Base-by-base conservation (phyloP, 2,329 filamentous ascomycete species). In the Diplocarpon mali region DNA sequence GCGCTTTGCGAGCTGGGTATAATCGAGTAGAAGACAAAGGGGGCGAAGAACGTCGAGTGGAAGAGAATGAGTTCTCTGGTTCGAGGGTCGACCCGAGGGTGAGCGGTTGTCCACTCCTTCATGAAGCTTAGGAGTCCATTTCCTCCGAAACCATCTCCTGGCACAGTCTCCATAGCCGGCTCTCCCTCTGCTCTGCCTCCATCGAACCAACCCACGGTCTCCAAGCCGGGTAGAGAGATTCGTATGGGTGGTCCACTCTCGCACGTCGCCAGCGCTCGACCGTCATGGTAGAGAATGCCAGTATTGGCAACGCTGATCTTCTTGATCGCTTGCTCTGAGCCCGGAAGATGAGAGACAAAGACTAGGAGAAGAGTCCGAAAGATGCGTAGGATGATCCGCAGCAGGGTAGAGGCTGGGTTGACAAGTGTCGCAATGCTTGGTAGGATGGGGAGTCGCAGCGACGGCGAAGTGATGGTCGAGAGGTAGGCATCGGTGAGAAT, bases 281-380 rank as follows among this genome's bases (percentile, higher is more conserved):
- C 78, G 55, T 85, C 79, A 53, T 85, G 81, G 52, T 75, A 85
- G 1, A 82, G 34, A 10, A 85, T 64, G 9, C 68, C 70, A 3
- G 80, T 86, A 50, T 85, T 86, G 3, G 78, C 79, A 12, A 83
- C 80, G 51, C 80, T 83, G 44, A 84, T 83, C 55, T 73, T 79
- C 55, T 75, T 81, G 56, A 85, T 75, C 6, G 65, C 64, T 45
- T 69, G 69, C 42, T 65, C 66, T 6, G 72, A 77, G 2, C 75
- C 76, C 0, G 73, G 72, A 0, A 80, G 59, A 44, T 73, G 69
- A 1, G 73, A 82, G 11, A 78, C 59, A 3, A 81, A 47, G 6
- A 80, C 71, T 27, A 83, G 62, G 8, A 75, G 51, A 0, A 82
- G 60, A 1, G 76, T 75, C 46, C 80, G 67, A 10, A 79, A 57